These are phyloP conservation scores for Noccaea bulbosa DNA, from an alignment of 345 rosid genomes.

Conservation along the genomic window DNA sequence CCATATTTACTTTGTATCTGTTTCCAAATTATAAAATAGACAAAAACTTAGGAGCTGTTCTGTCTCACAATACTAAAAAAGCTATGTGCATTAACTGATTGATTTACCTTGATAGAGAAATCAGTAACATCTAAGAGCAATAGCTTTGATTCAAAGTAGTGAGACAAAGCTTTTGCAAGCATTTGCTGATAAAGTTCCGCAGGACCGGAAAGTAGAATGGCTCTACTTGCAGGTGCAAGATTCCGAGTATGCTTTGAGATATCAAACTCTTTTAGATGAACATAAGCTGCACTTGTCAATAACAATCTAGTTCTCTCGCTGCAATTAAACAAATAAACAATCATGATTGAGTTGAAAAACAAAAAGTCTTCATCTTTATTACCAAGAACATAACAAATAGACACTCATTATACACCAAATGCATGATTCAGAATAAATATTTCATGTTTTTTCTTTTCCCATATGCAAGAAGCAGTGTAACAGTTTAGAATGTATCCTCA, in stretches of 20 bases:
- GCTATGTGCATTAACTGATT: neutral
- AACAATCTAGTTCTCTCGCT: slow-evolving; percentile 71
- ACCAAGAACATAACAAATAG: slow-evolving; percentile 11
- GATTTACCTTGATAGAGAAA: slow-evolving; percentile 75
- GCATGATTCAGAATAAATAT: neutral
- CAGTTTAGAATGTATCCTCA: neutral
- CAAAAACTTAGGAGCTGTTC: slow-evolving; percentile 5
- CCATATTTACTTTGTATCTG: slow-evolving; percentile 97
- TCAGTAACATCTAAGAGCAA: slow-evolving; percentile 75
- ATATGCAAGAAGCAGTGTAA: neutral
- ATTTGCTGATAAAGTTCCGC: slow-evolving; percentile 87
- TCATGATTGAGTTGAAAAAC: neutral
- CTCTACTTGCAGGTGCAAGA: slow-evolving; percentile 88
- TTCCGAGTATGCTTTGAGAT: slow-evolving; percentile 87
- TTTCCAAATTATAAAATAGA: slow-evolving; percentile 9
- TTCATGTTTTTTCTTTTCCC: neutral
- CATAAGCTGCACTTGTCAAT: slow-evolving; percentile 83
- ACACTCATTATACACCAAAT: neutral
- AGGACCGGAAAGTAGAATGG: slow-evolving; percentile 90
- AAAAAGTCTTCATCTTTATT: slow-evolving; percentile 6
- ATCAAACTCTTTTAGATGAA: slow-evolving; percentile 78
- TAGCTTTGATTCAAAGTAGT: slow-evolving; percentile 78
- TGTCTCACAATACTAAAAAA: neutral
- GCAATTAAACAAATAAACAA: slow-evolving; percentile 40
- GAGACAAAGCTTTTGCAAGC: slow-evolving; percentile 94